A percentile compares a stretch with the other conserved stretches of the same genome.
Evolutionary conservation across 306 rosid species (phyloP).

Genomic region (Inga oerstediana): DNA sequence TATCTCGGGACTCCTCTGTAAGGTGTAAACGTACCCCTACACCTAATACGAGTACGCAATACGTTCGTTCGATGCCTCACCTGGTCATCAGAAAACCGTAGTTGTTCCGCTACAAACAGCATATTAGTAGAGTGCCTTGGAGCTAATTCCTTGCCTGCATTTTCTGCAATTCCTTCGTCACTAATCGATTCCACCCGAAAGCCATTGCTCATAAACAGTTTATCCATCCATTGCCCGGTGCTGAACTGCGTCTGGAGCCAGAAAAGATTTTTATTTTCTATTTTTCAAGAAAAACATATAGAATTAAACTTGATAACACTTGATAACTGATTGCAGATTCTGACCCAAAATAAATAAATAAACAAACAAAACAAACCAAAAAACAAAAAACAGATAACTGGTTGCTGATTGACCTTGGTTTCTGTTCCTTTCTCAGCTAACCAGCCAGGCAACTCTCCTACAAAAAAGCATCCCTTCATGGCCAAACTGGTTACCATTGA

Average conservation of each 20-base stretch:
- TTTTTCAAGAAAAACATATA: slow-evolving; percentile 14
- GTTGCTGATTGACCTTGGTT: slow-evolving; percentile 49
- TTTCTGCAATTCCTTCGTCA: slow-evolving; percentile 54
- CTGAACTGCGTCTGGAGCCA: slow-evolving; percentile 45
- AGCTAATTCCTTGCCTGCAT: slow-evolving; percentile 51
- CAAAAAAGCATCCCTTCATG: slow-evolving; percentile 60
- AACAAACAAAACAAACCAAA: too few species aligned
- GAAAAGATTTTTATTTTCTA: not conserved
- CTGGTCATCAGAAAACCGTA: slow-evolving; percentile 74
- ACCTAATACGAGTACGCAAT: not conserved
- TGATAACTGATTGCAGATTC: not conserved
- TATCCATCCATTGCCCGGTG: slow-evolving; percentile 60
- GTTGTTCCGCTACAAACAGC: slow-evolving; percentile 71
- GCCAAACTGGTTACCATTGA: slow-evolving; percentile 58
- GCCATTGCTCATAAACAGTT: slow-evolving; percentile 71
- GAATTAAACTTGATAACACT: not conserved
- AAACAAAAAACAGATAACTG: too few species aligned
- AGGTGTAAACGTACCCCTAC: not conserved
- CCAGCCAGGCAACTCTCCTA: slow-evolving; percentile 74
- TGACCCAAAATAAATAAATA: not conserved
- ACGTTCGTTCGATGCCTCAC: slow-evolving; percentile 31
- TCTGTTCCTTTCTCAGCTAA: slow-evolving; percentile 53
- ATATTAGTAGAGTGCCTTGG: slow-evolving; percentile 40
- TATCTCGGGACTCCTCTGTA: not conserved
- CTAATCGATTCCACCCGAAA: slow-evolving; percentile 62